Percentiles rank a stretch among this genome's conserved stretches.
Conservation (phyloP, 2,329 filamentous ascomycete species). For the Hypoxylon sp. region DNA sequence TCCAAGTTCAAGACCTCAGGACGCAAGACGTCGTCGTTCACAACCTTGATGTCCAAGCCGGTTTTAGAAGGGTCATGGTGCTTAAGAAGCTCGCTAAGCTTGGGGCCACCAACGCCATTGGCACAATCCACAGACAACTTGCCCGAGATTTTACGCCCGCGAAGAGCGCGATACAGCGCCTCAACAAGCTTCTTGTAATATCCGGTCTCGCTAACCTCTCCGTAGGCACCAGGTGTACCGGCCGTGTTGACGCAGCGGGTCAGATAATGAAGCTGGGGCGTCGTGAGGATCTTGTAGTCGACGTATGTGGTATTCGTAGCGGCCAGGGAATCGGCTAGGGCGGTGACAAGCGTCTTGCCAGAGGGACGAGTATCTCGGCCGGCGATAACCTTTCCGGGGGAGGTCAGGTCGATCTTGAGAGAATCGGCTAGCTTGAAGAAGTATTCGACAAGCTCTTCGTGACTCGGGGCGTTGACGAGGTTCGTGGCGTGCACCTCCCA, state of each 20-base stretch:
- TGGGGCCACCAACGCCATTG: constrained; percentile 95
- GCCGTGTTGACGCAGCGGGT: constrained; percentile 95
- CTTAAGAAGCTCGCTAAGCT: constrained; percentile 87
- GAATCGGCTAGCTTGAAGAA: constrained; percentile 81
- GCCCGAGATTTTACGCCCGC: constrained; percentile 78
- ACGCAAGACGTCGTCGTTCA: constrained; percentile 93
- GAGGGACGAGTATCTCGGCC: constrained; percentile 94
- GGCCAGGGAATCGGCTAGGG: constrained; percentile 82
- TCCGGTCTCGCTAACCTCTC: constrained; percentile 86
- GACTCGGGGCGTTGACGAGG: constrained; percentile 84
- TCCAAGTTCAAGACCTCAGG: constrained; percentile 91
- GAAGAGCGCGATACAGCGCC: constrained; percentile 87
- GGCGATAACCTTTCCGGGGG: constrained; percentile 84
- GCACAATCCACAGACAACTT: constrained; percentile 90
- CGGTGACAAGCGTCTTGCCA: constrained; percentile 82
- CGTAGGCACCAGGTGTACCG: constrained; percentile 87
- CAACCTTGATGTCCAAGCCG: constrained; percentile 82
- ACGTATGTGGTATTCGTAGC: constrained; percentile 79
- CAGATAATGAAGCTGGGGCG: constrained; percentile 97
- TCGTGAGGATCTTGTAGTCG: constrained; percentile 93
- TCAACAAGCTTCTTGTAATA: constrained; percentile 93
- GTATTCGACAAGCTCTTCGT: constrained; percentile 78
- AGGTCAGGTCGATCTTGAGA: constrained; percentile 78
- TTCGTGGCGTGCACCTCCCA: constrained; percentile 92
- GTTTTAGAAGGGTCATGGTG: constrained; percentile 77